These are phyloP conservation scores for Amanita subjunquillea DNA, from an alignment of 768 basidiomycete species.

Conservation along the genomic window DNA sequence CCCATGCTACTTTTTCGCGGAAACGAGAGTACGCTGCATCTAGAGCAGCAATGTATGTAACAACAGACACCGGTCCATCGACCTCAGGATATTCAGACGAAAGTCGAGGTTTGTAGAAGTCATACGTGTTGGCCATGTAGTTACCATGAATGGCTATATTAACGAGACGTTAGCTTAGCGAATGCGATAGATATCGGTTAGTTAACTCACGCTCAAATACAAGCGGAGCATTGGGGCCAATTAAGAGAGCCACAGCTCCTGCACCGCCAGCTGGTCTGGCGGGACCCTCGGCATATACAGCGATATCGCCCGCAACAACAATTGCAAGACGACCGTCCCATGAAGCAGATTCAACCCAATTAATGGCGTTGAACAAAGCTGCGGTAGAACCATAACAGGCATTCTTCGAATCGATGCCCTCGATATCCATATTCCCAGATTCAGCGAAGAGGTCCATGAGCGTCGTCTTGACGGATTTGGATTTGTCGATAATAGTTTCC, in stretches of 20 bases:
- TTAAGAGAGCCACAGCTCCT: constrained; percentile 88
- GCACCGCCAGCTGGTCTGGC: constrained; percentile 97
- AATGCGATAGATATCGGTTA: background rate
- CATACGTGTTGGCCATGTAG: constrained; percentile 96
- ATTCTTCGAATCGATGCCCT: constrained; percentile 98
- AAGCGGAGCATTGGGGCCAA: constrained; percentile 93
- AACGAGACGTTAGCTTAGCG: constrained; percentile 2
- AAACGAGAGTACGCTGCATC: constrained; percentile 82
- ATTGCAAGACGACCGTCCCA: constrained; percentile 99
- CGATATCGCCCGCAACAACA: constrained; percentile 94
- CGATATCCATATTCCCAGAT: constrained; percentile 91
- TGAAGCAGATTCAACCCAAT: constrained; percentile 93
- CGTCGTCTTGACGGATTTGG: constrained; percentile 95
- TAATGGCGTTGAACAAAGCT: constrained; percentile 95
- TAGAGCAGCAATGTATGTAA: constrained; percentile 89
- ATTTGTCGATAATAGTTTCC: constrained; percentile 99
- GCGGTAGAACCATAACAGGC: constrained; percentile 99
- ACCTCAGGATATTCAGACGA: constrained; percentile 94
- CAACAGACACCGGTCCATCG: constrained; percentile 93
- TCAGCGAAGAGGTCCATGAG: constrained; percentile 97
- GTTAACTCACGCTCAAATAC: constrained; percentile 81
- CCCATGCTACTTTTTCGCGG: constrained; percentile 70
- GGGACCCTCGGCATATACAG: constrained; percentile 92
- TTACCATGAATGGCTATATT: constrained; percentile 83
- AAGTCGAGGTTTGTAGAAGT: constrained; percentile 98